phyloP scores from a whole-genome alignment of 495 filamentous ascomycete genomes.

The Glonium stellatum region DNA sequence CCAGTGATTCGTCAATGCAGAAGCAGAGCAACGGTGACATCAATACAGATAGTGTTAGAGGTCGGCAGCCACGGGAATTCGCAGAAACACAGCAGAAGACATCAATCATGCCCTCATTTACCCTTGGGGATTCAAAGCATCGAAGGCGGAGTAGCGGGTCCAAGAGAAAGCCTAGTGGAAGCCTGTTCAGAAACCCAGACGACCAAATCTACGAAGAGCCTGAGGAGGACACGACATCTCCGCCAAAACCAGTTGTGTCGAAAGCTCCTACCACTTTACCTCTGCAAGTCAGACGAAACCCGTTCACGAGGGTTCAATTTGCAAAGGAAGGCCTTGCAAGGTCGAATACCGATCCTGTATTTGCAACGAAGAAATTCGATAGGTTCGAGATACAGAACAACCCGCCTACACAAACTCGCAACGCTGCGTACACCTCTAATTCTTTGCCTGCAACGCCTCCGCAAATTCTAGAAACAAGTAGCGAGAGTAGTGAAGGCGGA shows the following conservation, averaged over 20 bases:
- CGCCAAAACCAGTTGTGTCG: slow-evolving; percentile 12
- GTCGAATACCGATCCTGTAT: slow-evolving; percentile 31
- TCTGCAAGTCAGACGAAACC: slow-evolving; percentile 32
- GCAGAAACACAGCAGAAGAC: slow-evolving; percentile 4
- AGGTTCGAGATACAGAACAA: slow-evolving; percentile 71
- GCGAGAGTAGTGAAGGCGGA: not conserved
- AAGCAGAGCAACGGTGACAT: slow-evolving; percentile 4
- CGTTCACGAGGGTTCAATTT: slow-evolving; percentile 36
- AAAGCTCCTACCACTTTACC: slow-evolving; percentile 20
- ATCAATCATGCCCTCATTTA: slow-evolving; percentile 2
- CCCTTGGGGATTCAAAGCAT: slow-evolving; percentile 27
- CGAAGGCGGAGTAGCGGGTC: slow-evolving; percentile 30
- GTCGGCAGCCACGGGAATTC: not conserved
- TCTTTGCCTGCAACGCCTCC: slow-evolving; percentile 13
- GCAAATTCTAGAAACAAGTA: slow-evolving; percentile 36
- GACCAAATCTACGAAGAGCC: slow-evolving; percentile 90
- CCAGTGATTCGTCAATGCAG: slow-evolving; percentile 28
- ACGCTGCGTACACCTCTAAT: slow-evolving; percentile 66
- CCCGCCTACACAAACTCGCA: slow-evolving; percentile 65
- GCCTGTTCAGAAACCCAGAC: slow-evolving; percentile 49
- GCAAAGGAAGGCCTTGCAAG: slow-evolving; percentile 28
- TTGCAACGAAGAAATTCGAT: slow-evolving; percentile 46
- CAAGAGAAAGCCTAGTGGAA: slow-evolving; percentile 45
- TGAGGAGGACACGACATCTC: slow-evolving; percentile 37
- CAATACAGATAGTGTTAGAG: slow-evolving; percentile 1